Base-by-base conservation (phyloP, 1,284 basidiomycete species). In the Pseudozyma thailandica region DNA sequence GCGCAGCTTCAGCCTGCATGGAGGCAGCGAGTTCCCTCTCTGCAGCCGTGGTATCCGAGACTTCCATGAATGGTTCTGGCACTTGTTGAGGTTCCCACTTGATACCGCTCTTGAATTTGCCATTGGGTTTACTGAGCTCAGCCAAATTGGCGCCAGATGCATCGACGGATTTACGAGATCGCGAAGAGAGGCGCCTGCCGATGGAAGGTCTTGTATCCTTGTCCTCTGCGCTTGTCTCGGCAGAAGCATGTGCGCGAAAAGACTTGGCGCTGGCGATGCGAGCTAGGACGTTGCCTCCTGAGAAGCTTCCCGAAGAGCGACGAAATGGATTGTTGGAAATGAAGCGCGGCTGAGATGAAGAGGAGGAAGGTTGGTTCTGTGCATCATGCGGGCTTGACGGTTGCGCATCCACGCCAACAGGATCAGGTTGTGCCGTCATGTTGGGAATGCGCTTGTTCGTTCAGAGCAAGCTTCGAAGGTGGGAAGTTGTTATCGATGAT, bases 101-200 rank as follows among this genome's bases (percentile, higher is more conserved):
- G 43, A 68, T 52, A 42, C 70, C 69, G 44, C 73, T 77, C 50
- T 65, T 75, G 60, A 71, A 77, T 47, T 77, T 77, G 33, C 70
- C 58, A 2, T 42, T 71, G 10, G 75, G 62, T 37, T 43, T 59
- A 47, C 53, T 58, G n/a, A 77, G 63, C 18, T 75, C 70, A 15
- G 57, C 69, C 0, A 72, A 42, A 21, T 77, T 56, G n/a, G 54
- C 46, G 30, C 64, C 58, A 5, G 41, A 9, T 21, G 16, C 42
- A 12, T 62, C 60, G 18, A 26, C 25, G 12, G 62, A 60, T 26
- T 47, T 62, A 51, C 50, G 50, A n/a, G 58, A 62, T 8, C 50
- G 53, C 10, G 70, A 64, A 8, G 70, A 53, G 49, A 63, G 23
- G 28, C 60, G 55, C 25, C 51, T 35, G 20, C 48, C 66, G 21